Evolutionary conservation across 495 filamentous ascomycete species (phyloP), one percentile per base, ranked within the genome.

Genomic region (Talaromyces borbonicus): DNA sequence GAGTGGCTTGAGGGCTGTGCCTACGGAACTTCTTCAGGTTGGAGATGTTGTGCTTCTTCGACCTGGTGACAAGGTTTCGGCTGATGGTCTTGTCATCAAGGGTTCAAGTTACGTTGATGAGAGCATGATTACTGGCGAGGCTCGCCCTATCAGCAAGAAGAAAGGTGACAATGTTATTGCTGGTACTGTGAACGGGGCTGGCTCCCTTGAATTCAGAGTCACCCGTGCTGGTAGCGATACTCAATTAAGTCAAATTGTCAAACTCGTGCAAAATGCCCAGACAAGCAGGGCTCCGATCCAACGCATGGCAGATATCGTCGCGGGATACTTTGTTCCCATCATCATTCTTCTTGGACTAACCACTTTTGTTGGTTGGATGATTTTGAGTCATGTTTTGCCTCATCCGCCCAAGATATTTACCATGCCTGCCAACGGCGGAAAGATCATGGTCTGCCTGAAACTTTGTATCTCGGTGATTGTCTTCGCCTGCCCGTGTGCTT

Each of bases 381-480:
- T 96, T 37, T 74, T 99, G 19, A 93, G 87, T 57, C 90, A 96
- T 58, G 69, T 87, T 4, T 67, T 97, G 14, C 57, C 68, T n/a
- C 63, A 86, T 55, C 90, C 90, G 14, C 92, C 92, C n/a, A 75
- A 80, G 56, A 85, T 97, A 29, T 99, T 99, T 66, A 59, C 81
- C n/a, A 72, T 83, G 44, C 78, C 80, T 27, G 77, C 74, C 24
- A 85, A 81, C 54, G 93, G 93, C 45, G 92, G 92, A 22, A 85
- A 81, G 56, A 68, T 96, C 41, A 95, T 97, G 87, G 85, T 99
- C 2, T 99, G 93, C 58, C 67, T 97, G 43, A 92, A 99, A 67
- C 79, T 99, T 11, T 97, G 93, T 61, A 99, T 99, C 52, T 92
- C 93, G 0, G 92, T 99, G 44, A 95, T 99, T 59, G 93, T 97